A percentile compares a stretch with the other conserved stretches of the same genome.
These are phyloP conservation scores for Mycena citricolor DNA, from an alignment of 1,284 basidiomycete genomes.

Conservation along the genomic window DNA sequence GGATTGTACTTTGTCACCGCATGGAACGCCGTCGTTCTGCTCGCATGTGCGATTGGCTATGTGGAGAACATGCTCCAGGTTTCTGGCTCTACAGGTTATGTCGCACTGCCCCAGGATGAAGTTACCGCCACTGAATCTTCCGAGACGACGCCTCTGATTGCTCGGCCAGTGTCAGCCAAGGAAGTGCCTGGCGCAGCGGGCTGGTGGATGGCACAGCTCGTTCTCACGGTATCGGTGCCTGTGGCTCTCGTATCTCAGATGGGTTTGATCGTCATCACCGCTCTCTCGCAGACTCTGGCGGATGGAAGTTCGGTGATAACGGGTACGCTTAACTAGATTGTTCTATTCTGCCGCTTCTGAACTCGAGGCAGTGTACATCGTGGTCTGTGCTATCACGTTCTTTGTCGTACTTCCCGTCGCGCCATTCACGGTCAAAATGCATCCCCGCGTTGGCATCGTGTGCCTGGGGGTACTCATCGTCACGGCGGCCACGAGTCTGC, in stretches of 20 bases:
- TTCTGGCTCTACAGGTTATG: slow-evolving; percentile 27
- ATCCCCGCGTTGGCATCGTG: slow-evolving; percentile 43
- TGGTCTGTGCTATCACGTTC: slow-evolving; percentile 44
- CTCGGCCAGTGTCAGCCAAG: slow-evolving; percentile 25
- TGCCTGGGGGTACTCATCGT: slow-evolving; percentile 45
- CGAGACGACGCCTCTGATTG: slow-evolving; percentile 41
- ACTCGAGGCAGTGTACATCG: slow-evolving; percentile 49
- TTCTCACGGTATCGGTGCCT: slow-evolving; percentile 57
- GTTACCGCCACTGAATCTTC: slow-evolving; percentile 36
- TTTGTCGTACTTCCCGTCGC: slow-evolving; percentile 58
- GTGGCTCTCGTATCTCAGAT: slow-evolving; percentile 60
- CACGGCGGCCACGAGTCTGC: slow-evolving; percentile 45
- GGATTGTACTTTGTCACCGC: slow-evolving; percentile 56
- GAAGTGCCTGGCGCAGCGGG: slow-evolving; percentile 39
- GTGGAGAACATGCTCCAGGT: slow-evolving; percentile 34
- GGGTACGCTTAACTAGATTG: slow-evolving; percentile 38
- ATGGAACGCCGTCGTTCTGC: slow-evolving; percentile 53
- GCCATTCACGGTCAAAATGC: slow-evolving; percentile 60
- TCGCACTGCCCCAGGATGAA: slow-evolving; percentile 27
- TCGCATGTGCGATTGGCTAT: slow-evolving; percentile 46
- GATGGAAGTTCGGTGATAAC: slow-evolving; percentile 57
- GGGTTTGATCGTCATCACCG: slow-evolving; percentile 46
- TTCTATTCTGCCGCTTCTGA: slow-evolving; percentile 3
- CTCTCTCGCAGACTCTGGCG: slow-evolving; percentile 57
- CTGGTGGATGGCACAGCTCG: slow-evolving; percentile 65